Evolutionary conservation across 73 alveolate genomes (phyloP), one percentile per base, ranked within the genome.

Genomic region (Paramecium bursaria): DNA sequence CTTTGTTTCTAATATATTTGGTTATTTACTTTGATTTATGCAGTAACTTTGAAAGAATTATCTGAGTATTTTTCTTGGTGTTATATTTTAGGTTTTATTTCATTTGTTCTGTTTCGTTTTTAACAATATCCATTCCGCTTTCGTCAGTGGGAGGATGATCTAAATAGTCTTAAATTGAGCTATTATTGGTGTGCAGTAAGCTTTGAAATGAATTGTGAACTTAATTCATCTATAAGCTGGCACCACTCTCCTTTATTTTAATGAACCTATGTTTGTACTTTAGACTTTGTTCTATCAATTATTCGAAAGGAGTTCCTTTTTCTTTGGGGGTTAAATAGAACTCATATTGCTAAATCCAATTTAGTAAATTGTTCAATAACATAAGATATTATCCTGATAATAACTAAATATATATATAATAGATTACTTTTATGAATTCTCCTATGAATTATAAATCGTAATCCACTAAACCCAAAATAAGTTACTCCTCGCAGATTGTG

Each of bases 381-480:
- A 67, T 25, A 7, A 67, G 44, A 42, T 67, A 57, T 39, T 15
- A 67, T 9, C 82, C 82, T 19, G 44, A 11, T 17, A 67, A 17
- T 17, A 57, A 25, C 76, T n/a, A n/a, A n/a, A n/a, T 57, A 30
- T 27, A 15, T 30, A 23, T 13, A 57, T 29, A 7, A n/a, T n/a
- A 10, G 27, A 30, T 27, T 57, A 57, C 76, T 42, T 67, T 67
- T 19, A 67, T 42, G 15, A 67, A 15, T n/a, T 42, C 82, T n/a
- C 82, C 82, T 26, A 67, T 25, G 44, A n/a, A 67, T 3, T 21
- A 42, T 39, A 67, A 21, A 17, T 67, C 82, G 35, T 67, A 67
- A 35, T 67, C 53, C 13, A 44, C 57, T 47, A 67, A 67, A 39
- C 39, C 44, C 19, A 67, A 14, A 7, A 42, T 67, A 39, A 67